Evolutionary conservation across 1,284 basidiomycete species (phyloP), one percentile per base, ranked within the genome.

Genomic region (Ustilago shanxiensis): DNA sequence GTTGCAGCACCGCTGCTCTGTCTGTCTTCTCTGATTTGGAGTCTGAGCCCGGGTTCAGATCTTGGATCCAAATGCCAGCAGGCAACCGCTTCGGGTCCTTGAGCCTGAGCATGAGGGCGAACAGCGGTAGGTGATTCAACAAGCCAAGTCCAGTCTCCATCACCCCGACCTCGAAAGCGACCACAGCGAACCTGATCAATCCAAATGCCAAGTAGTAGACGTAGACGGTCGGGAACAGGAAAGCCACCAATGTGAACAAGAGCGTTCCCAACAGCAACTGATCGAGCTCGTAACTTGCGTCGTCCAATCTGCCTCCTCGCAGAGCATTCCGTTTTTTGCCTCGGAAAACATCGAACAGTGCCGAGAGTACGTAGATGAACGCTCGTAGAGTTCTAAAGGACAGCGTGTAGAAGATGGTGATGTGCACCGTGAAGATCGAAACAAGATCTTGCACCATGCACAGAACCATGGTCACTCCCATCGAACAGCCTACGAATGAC

Each of bases 181-280:
- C 61, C 13, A 72, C 26, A 10, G 50, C 66, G 28, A 64, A 41
- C 81, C 91, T 85, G 65, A 95, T 93, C 63, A 90, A 72, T 2
- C 92, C 92, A 77, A 98, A 96, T 0, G 95, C 87, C 0, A 90
- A 86, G 77, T 95, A 95, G 85, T 96, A 99, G 0, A 91, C 92
- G 28, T 93, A 83, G 2, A 96, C 90, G 0, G 97, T 98, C 1
- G 97, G 96, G 64, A 94, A 92, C 5, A 98, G 88, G 85, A 99
- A 98, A 0, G 92, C 91, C 4, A 94, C 89, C 18, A 98, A 89
- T 0, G 95, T 98, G 87, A 99, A 98, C 26, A 99, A 88, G 49
- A 99, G 92, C 0, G 96, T 96, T 16, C 96, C 96, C 31, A 99
- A 91, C 31, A 98, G 89, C 13, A 98, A 89, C 85, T 98, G 95